Evolutionary conservation across 2,329 filamentous ascomycete genomes (phyloP).

Genomic region (Beauveria sp.): DNA sequence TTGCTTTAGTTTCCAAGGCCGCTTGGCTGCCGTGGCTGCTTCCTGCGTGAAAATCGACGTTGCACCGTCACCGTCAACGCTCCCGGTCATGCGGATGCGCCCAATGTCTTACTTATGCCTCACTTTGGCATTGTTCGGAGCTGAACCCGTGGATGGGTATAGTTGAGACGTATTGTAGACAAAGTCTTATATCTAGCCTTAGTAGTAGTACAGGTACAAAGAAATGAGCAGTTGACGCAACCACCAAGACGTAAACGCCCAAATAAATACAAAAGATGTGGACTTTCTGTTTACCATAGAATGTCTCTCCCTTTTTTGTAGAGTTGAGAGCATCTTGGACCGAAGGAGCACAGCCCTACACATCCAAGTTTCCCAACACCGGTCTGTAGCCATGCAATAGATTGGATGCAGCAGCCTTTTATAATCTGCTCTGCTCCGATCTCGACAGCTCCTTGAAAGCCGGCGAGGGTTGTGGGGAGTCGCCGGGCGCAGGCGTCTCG

Average conservation of each 20-base stretch:
- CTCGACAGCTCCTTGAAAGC: constrained; percentile 27
- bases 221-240: constrained; percentile 10
- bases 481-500: constrained; percentile 26
- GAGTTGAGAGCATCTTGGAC: background rate
- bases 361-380: background rate
- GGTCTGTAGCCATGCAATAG: background rate
- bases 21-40: background rate
- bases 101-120: background rate
- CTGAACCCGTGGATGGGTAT: background rate
- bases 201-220: constrained; percentile 10
- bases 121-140: background rate
- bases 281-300: background rate
- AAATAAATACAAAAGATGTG: constrained; percentile 6
- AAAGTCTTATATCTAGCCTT: constrained; percentile 11
- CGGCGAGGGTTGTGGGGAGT: constrained; percentile 30
- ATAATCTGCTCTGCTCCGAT: constrained; percentile 6
- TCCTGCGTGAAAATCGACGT: background rate
- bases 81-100: background rate
- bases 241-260: constrained; percentile 8
- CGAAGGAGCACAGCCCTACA: background rate
- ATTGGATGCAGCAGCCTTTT: background rate
- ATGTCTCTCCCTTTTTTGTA: background rate
- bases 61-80: background rate
- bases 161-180: constrained; percentile 6
- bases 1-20: no score